Base-by-base conservation (phyloP, 768 basidiomycete species). In the Suillus luteus region DNA sequence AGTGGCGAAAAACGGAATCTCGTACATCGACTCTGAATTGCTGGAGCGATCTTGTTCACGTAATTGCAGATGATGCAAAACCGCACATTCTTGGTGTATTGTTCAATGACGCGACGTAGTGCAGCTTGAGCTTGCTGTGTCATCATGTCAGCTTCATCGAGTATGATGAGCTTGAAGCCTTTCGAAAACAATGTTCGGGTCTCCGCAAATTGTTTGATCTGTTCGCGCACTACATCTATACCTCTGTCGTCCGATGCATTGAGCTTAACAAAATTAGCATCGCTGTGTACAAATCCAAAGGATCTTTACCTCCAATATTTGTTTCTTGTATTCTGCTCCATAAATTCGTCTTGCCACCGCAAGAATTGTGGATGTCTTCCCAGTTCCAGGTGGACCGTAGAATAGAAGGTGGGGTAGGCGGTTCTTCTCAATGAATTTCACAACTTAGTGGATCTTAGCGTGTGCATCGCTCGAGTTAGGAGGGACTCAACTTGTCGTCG, bases 141-240 rank as follows among this genome's bases (percentile, higher is more conserved):
- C 97, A 99, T 99, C 96, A 97, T 97, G 81, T 99, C 97, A n/a
- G 97, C 97, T 77, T 99, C 97, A 69, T 99, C 97, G 40, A 99
- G 86, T 65, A 99, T 89, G 76, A 99, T 96, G 73, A 99, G 89
- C 72, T 99, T 99, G 85, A 89, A 99, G 19, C 94, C 94, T 71
- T 95, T 95, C 14, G 94, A 87, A 72, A 88, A 91, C 7, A 98
- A 78, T 11, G 95, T 97, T 59, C 95, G 87, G 15, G 96, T 98
- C 78, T 96, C 94, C 1, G 97, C 95, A 70, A 99, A 99, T 72
- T 94, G 95, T 75, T 99, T 99, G 75, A 99, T 96, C 81, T 98
- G 96, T 76, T 99, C 97, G 59, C 97, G 88, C 19, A 99, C 97
- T 51, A 98, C 96, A 65, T 99, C 97, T 65, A 99, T 99, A 38